Percentiles rank a stretch among this genome's conserved stretches.
These are phyloP conservation scores for Magnaporthales sp. DNA, from an alignment of 2,329 filamentous ascomycete genomes.

Conservation along the genomic window DNA sequence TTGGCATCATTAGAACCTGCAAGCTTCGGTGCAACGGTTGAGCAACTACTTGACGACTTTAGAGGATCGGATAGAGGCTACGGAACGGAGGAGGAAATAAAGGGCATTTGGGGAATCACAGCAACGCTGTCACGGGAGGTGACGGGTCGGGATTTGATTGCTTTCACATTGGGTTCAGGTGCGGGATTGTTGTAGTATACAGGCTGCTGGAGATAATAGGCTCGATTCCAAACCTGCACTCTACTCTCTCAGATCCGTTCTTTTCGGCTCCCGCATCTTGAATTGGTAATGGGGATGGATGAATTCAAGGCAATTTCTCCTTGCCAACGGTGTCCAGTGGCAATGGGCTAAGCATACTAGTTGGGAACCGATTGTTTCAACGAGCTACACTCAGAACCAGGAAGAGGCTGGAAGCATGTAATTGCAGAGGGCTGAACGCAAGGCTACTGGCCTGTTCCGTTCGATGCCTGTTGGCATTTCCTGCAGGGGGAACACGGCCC, in stretches of 20 bases:
- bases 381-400: background rate
- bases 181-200: background rate
- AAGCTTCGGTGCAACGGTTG: constrained; percentile 78
- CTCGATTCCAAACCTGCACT: background rate
- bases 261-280: background rate
- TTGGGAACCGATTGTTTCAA: background rate
- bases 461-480: background rate
- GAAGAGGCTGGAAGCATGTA: background rate
- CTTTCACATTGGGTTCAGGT: background rate
- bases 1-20: constrained; percentile 55
- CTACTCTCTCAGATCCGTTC: background rate
- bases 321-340: background rate
- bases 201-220: background rate
- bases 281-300: background rate
- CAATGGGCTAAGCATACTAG: background rate
- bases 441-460: background rate
- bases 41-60: constrained; percentile 74
- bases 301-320: background rate
- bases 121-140: background rate
- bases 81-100: constrained; percentile 60
- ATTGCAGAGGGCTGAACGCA: background rate
- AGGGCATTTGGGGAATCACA: constrained; percentile 21
- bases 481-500: background rate
- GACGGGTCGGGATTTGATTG: background rate
- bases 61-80: constrained; percentile 67